Base-by-base conservation (phyloP, 805 yeast genomes). In the Wickerhamiella domercqiae region DNA sequence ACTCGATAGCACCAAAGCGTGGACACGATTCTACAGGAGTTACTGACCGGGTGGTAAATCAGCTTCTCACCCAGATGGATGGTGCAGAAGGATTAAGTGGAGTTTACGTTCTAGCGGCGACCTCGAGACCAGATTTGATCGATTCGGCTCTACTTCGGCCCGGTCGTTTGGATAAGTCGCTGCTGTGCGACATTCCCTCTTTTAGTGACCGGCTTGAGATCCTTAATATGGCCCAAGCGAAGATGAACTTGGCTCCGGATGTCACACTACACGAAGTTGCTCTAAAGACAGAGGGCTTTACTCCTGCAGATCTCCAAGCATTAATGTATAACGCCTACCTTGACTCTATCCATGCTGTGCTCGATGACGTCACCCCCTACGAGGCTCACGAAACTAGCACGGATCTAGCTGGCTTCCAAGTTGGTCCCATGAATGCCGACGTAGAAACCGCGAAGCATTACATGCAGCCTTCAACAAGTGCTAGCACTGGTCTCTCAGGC, bases 1-100 rank as follows among this genome's bases (percentile, higher is more conserved):
- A 87, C 49, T 84, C 97, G 0, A 83, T 90, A 52, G 96, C 97
- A 0, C 97, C 97, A 1, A 86, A 86, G 55, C 76, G 97, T 31
- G 97, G 97, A 2, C 96, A 86, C 51, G 98, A 87, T 54, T 81
- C 94, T 1, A 86, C 97, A 0, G 97, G 97, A 39, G 97, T 90
- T 3, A 90, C 97, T 2, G 98, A 90, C 55, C 69, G 98, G 49
- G 95, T 90, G 29, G 98, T 90, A 19, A 90, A 90, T 59, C 98
- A 90, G 54, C 71, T 90, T 73, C 68, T 90, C 50, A 90, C 98
- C 0, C 96, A 90, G 55, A 86, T 90, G 94, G 98, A 90, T 57
- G 98, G 98, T 61, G 97, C 97, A 1, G 97, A 90, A 56, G 96
- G 97, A 0, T 63, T 86, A 21, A 96, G 86, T 50, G 96, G 97